Conservation (phyloP, 805 yeast genomes). For the Lipomyces chichibuensis region DNA sequence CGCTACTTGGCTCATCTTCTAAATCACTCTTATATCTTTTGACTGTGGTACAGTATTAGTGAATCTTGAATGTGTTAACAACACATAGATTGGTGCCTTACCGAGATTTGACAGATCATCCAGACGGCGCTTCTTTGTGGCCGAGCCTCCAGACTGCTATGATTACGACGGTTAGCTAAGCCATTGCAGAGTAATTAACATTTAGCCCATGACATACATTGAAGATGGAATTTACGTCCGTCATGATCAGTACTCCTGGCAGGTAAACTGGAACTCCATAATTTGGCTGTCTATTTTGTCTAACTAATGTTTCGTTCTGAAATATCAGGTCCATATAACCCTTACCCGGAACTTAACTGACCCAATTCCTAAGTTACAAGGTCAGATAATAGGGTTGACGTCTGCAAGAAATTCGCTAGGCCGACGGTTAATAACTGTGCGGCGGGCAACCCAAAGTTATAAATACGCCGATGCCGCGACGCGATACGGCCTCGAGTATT, state of each 20-base stretch:
- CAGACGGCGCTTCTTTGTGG: constrained; percentile 19
- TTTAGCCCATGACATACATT: constrained; percentile 14
- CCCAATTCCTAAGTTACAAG: no score
- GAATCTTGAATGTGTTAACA: neutral
- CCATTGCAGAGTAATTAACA: neutral
- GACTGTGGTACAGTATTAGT: neutral
- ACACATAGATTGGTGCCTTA: neutral
- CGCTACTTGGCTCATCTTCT: constrained; percentile 13
- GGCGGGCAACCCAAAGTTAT: neutral
- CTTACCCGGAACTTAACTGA: no score
- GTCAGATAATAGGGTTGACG: no score
- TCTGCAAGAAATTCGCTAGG: no score
- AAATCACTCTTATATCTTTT: constrained; percentile 16
- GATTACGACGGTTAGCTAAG: neutral
- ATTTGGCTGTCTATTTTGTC: neutral
- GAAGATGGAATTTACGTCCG: constrained; percentile 25
- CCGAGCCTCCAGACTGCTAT: neutral
- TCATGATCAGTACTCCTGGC: neutral
- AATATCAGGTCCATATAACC: no score
- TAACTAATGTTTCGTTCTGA: no score
- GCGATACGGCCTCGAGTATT: no score
- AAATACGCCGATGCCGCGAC: neutral
- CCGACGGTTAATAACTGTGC: neutral
- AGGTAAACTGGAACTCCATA: neutral
- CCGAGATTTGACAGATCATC: constrained; percentile 20